Evolutionary conservation across 768 basidiomycete genomes (phyloP).

Genomic region (Albatrellus ellisii): DNA sequence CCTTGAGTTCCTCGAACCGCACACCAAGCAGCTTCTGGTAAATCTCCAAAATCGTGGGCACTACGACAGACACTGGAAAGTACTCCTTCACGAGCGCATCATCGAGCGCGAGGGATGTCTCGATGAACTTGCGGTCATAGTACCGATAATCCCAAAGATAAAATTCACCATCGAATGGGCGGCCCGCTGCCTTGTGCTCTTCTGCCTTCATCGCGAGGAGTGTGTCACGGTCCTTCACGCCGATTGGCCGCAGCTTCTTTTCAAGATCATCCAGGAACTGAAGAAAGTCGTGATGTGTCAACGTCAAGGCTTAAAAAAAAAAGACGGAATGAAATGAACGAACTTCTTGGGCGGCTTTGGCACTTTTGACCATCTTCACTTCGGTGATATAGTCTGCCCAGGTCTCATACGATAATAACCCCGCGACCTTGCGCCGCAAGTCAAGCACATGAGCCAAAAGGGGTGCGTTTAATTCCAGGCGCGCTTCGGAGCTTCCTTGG

Average conservation of each 20-base stretch:
- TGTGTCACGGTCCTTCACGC: constrained; percentile 45
- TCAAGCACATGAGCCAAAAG: constrained; percentile 54
- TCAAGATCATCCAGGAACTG: constrained; percentile 75
- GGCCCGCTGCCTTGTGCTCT: constrained; percentile 46
- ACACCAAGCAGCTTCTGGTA: constrained; percentile 78
- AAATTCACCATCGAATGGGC: constrained; percentile 59
- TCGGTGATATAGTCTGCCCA: constrained; percentile 84
- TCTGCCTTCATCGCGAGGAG: constrained; percentile 66
- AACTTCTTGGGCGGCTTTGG: constrained; percentile 44
- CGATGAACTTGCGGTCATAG: constrained; percentile 53
- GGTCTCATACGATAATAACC: constrained; percentile 56
- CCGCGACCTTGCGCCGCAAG: constrained; percentile 57
- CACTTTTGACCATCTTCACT: constrained; percentile 74
- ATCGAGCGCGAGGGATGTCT: constrained; percentile 56
- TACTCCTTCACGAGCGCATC: constrained; percentile 78
- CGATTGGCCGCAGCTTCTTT: constrained; percentile 60
- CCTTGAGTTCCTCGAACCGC: constrained; percentile 35
- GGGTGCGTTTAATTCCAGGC: constrained; percentile 57
- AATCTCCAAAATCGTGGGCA: constrained; percentile 70
- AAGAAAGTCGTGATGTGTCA: background rate
- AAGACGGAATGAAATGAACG: constrained; percentile 6
- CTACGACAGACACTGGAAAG: constrained; percentile 76
- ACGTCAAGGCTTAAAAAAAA: background rate
- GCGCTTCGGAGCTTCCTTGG: constrained; percentile 52
- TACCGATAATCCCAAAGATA: constrained; percentile 82